Conservation (phyloP, 495 filamentous ascomycete species). For the Aspergillus ellipticus region DNA sequence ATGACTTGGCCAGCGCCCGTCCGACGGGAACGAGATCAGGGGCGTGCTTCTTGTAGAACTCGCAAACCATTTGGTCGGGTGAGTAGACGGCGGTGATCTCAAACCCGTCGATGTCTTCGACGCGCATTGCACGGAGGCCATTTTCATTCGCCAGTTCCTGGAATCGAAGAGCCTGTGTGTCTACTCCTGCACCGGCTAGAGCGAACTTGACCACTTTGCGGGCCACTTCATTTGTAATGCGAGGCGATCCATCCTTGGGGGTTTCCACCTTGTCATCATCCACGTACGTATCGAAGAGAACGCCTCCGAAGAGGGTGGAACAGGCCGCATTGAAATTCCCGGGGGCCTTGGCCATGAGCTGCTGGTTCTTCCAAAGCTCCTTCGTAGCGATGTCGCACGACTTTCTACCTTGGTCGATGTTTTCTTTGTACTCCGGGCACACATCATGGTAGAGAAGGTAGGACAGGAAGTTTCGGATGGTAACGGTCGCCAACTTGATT, state of each 20-base stretch:
- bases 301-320: constrained; percentile 56
- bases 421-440: constrained; percentile 70
- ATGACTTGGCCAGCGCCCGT: constrained; percentile 39
- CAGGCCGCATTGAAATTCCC: constrained; percentile 72
- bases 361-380: constrained; percentile 58
- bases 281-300: constrained; percentile 32
- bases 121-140: constrained; percentile 28
- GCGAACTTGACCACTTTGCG: constrained; percentile 42
- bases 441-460: constrained; percentile 82
- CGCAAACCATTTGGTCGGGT: constrained; percentile 32
- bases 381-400: constrained; percentile 65
- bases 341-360: constrained; percentile 52
- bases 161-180: constrained; percentile 34
- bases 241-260: constrained; percentile 17
- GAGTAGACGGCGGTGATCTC: constrained; percentile 50
- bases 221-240: constrained; percentile 36
- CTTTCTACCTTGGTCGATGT: constrained; percentile 60
- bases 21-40: constrained; percentile 42
- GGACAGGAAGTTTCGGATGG: constrained; percentile 83
- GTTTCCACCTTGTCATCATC: constrained; percentile 24
- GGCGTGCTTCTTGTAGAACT: constrained; percentile 41
- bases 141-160: constrained; percentile 17
- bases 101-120: constrained; percentile 50
- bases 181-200: constrained; percentile 37
- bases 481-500: constrained; percentile 50